These are phyloP conservation scores for Nemania abortiva DNA, from an alignment of 2,329 filamentous ascomycete genomes.

Conservation along the genomic window DNA sequence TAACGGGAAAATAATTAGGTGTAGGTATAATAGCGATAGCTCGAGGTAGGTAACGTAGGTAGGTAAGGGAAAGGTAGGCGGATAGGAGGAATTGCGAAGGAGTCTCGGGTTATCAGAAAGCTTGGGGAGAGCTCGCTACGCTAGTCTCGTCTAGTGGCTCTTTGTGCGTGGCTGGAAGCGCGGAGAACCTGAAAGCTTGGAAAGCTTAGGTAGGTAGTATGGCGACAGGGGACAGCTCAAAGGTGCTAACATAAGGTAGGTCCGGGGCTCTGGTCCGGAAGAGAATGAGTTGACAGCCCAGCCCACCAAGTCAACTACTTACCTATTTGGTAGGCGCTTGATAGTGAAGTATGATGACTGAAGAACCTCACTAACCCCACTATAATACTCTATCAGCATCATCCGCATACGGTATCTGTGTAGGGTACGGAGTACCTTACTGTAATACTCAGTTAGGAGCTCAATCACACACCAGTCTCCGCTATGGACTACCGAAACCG, in stretches of 20 bases:
- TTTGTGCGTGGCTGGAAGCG: constrained; percentile 35
- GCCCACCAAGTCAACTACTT: neutral
- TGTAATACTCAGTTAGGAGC: no score
- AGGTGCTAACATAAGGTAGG: neutral
- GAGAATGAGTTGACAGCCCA: neutral
- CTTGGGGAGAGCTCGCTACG: constrained; percentile 31
- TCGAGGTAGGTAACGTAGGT: constrained; percentile 1
- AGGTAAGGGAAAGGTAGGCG: constrained; percentile 13
- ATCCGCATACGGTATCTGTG: no score
- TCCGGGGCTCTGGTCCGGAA: neutral
- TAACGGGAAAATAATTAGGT: constrained; percentile 1
- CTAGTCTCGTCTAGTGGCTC: constrained; percentile 4
- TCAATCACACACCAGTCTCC: neutral
- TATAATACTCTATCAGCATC: neutral
- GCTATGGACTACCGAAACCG: neutral
- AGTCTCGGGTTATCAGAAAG: constrained; percentile 24
- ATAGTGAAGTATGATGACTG: neutral
- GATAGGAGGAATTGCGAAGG: constrained; percentile 26
- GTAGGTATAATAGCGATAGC: constrained; percentile 2
- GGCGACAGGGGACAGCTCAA: constrained; percentile 4
- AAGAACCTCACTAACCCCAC: constrained; percentile 7
- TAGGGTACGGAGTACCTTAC: no score
- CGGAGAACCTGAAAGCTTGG: constrained; percentile 32
- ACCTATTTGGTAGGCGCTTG: no score
- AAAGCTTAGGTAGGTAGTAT: neutral